Evolutionary conservation across 805 yeast genomes (phyloP).

Genomic region (Candida insectorum): DNA sequence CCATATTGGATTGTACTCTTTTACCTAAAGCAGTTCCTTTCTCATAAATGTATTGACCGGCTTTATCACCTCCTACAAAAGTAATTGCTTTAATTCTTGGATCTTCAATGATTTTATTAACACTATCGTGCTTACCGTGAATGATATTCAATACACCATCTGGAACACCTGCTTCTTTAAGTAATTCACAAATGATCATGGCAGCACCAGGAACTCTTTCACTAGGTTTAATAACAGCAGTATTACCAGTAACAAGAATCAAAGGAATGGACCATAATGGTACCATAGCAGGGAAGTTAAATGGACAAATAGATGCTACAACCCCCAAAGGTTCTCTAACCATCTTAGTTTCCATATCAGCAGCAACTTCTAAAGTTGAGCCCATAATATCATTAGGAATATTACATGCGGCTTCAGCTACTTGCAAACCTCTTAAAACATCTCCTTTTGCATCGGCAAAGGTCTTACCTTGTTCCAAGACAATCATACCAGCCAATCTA

Average conservation of each 20-base stretch:
- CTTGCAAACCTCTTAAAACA: conserved; percentile 73
- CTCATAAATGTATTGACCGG: conserved; percentile 70
- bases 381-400: conserved; percentile 65
- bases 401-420: conserved; percentile 71
- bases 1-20: conserved; percentile 74
- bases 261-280: conserved; percentile 67
- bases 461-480: conserved; percentile 58
- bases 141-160: conserved; percentile 69
- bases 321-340: conserved; percentile 74
- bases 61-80: conserved; percentile 76
- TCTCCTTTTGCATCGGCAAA: conserved; percentile 71
- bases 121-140: conserved; percentile 73
- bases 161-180: conserved; percentile 72
- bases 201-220: conserved; percentile 85
- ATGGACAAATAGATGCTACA: conserved; percentile 74
- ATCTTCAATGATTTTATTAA: conserved; percentile 65
- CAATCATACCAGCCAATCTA: conserved; percentile 56
- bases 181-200: conserved; percentile 67
- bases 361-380: conserved; percentile 60
- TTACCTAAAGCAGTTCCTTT: conserved; percentile 66
- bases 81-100: conserved; percentile 75
- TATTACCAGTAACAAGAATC: conserved; percentile 67
- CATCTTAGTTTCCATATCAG: conserved; percentile 76
- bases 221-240: conserved; percentile 57
- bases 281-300: conserved; percentile 85